These are phyloP conservation scores for Penicillium italicum DNA, from an alignment of 2,329 filamentous ascomycete species.

Conservation along the genomic window DNA sequence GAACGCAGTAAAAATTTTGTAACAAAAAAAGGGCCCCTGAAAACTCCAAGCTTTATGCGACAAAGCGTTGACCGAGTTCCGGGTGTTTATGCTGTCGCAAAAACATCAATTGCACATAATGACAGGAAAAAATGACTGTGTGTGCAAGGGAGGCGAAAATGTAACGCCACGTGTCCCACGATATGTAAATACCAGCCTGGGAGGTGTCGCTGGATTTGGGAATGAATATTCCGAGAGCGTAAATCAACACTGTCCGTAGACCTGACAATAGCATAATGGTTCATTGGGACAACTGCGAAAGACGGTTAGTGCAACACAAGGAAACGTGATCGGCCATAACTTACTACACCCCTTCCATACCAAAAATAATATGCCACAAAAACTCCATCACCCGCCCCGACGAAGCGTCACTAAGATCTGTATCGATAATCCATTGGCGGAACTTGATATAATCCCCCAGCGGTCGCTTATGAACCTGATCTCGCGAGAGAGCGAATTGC, in stretches of 20 bases:
- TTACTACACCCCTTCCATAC: constrained; percentile 41
- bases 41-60: constrained; percentile 3
- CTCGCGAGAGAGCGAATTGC: constrained; percentile 60
- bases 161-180: neutral
- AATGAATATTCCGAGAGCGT: constrained; percentile 6
- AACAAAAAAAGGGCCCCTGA: neutral
- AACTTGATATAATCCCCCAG: constrained; percentile 54
- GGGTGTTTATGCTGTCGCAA: constrained; percentile 6
- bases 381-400: constrained; percentile 63
- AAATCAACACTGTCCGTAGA: constrained; percentile 34
- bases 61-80: neutral
- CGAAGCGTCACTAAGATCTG: constrained; percentile 52
- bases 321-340: constrained; percentile 9
- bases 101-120: neutral
- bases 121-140: neutral
- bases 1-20: constrained; percentile 9
- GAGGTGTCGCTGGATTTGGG: neutral
- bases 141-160: neutral
- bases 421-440: constrained; percentile 59
- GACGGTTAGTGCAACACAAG: constrained; percentile 11
- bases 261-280: constrained; percentile 36
- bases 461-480: constrained; percentile 50
- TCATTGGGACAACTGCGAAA: constrained; percentile 32
- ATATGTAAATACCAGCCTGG: neutral
- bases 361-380: constrained; percentile 60